These are phyloP conservation scores for Escallonia rubra DNA, from an alignment of 129 eudicot genomes.

Conservation along the genomic window DNA sequence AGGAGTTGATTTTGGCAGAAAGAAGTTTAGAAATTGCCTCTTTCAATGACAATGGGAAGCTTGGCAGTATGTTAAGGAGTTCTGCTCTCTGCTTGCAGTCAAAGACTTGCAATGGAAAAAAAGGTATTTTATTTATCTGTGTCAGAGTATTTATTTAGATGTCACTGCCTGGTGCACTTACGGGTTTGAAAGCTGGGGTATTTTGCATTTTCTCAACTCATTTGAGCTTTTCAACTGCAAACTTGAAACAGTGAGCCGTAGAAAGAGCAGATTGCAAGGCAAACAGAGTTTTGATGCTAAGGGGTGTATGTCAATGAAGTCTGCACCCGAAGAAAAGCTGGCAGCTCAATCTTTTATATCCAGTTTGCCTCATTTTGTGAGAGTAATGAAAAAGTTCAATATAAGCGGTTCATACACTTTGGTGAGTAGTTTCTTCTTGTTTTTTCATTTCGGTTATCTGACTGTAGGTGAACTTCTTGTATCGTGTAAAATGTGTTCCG, in stretches of 20 bases:
- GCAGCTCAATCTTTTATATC: constrained; percentile 80
- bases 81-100: constrained; percentile 20
- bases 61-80: no score
- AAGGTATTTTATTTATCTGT: constrained; percentile 29
- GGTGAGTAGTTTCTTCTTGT: constrained; percentile 41
- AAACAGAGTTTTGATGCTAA: constrained; percentile 48
- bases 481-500: no score
- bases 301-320: constrained; percentile 65
- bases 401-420: constrained; percentile 72
- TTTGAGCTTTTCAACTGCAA: constrained; percentile 3
- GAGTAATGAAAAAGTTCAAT: constrained; percentile 85
- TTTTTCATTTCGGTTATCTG: no score
- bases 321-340: constrained; percentile 73
- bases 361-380: constrained; percentile 76
- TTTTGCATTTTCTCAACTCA: neutral
- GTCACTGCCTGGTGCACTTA: no score
- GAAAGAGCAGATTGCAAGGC: constrained; percentile 22
- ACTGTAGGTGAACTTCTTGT: neutral
- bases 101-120: constrained; percentile 23
- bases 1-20: no score
- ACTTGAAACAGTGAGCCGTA: constrained; percentile 28
- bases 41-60: constrained; percentile 34
- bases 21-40: constrained; percentile 20
- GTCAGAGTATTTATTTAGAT: no score
- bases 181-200: neutral